phyloP scores from a whole-genome alignment of 208 protist genomes.

The Histomonas meleagridis region DNA sequence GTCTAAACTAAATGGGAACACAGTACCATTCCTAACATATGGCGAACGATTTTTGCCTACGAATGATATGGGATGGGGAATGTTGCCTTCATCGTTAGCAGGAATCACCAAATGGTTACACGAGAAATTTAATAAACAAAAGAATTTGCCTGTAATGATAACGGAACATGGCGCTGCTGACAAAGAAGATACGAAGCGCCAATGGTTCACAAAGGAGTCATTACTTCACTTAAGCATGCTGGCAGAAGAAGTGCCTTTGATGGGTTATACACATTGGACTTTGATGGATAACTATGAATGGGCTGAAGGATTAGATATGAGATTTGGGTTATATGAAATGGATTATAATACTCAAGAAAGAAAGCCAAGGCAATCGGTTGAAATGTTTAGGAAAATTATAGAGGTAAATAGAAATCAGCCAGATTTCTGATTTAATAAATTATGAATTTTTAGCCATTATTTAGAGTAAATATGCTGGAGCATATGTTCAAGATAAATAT shows the following conservation, averaged over 20 bases:
- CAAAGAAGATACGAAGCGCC: background rate
- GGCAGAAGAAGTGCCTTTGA: background rate
- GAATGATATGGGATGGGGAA: slow-evolving; percentile 22
- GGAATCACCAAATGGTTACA: background rate
- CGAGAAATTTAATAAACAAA: background rate
- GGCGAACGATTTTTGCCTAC: background rate
- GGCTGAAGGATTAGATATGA: slow-evolving; percentile 49
- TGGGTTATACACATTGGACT: slow-evolving; percentile 46
- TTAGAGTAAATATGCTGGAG: no score
- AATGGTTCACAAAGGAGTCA: background rate
- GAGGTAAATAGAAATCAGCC: background rate
- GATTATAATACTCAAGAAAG: background rate
- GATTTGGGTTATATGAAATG: slow-evolving; percentile 44
- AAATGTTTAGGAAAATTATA: background rate
- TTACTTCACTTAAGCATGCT: background rate
- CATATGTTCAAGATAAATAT: no score
- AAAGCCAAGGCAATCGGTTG: background rate
- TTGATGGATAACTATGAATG: slow-evolving; percentile 52
- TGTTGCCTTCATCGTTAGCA: background rate
- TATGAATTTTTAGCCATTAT: no score
- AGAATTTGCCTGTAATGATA: background rate
- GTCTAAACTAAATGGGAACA: background rate
- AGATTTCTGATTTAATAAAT: background rate
- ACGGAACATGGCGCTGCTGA: slow-evolving; percentile 14
- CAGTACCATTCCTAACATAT: background rate